phyloP scores from a whole-genome alignment of 1,139 yeast genomes.

The Candida buenavistaensis region DNA sequence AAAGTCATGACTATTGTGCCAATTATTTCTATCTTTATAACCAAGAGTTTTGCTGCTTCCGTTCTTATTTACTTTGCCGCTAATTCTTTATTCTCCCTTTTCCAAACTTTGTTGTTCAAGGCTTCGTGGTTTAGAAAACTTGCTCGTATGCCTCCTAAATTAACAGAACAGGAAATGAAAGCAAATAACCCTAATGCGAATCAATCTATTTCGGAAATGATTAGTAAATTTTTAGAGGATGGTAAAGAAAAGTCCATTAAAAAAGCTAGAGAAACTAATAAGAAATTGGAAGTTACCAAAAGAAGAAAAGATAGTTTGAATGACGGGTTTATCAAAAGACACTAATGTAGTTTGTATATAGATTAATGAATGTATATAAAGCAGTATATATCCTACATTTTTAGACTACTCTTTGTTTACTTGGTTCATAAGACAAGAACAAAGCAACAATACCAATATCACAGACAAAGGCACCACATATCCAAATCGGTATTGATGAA shows the following conservation, averaged over 20 bases:
- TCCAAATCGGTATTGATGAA: slow-evolving; percentile 33
- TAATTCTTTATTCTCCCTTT: slow-evolving; percentile 71
- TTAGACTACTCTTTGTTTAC: slow-evolving; percentile 24
- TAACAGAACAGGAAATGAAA: slow-evolving; percentile 32
- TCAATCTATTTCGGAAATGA: slow-evolving; percentile 34
- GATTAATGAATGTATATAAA: too few relatives aligned
- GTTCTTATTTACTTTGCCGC: slow-evolving; percentile 83
- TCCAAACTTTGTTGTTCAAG: slow-evolving; percentile 69
- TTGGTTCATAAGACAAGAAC: slow-evolving; percentile 35
- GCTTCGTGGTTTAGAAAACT: slow-evolving; percentile 55
- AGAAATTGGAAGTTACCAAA: slow-evolving; percentile 39
- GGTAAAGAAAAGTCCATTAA: slow-evolving; percentile 34
- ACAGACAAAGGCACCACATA: slow-evolving; percentile 35
- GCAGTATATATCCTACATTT: too few relatives aligned
- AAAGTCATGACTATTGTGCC: slow-evolving; percentile 75
- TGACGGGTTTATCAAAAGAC: slow-evolving; percentile 44
- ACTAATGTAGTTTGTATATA: slow-evolving; percentile 17
- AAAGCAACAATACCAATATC: slow-evolving; percentile 30
- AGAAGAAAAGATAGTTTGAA: slow-evolving; percentile 34
- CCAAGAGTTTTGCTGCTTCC: slow-evolving; percentile 83
- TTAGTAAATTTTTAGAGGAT: slow-evolving; percentile 34
- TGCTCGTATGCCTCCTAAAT: slow-evolving; percentile 60
- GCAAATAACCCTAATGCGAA: slow-evolving; percentile 17
- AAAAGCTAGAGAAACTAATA: slow-evolving; percentile 37
- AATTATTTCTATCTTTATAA: slow-evolving; percentile 76